Evolutionary conservation across 2,329 filamentous ascomycete species (phyloP), one percentile per base, ranked within the genome.

Genomic region (Trichophyton rubrum): DNA sequence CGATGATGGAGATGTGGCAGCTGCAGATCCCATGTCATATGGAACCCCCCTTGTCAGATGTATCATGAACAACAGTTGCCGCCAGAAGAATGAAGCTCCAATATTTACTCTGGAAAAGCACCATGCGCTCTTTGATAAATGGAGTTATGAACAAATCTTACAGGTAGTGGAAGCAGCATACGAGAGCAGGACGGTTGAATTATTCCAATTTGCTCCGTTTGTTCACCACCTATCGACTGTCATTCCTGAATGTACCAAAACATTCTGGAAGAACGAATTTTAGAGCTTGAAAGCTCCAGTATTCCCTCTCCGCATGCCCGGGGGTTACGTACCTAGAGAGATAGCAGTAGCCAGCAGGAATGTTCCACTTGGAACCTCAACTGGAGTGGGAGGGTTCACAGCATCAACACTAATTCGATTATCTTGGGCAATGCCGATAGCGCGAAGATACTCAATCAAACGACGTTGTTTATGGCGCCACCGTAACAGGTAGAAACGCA

Each of bases 101-200:
- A 35, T 2, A 53, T 68, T 77, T 13, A 66, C 73, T 15, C 71
- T 72, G 59, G 74, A 72, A 1, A 70, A 73, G 61, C 76, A 78
- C 63, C 75, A 78, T 61, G 72, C 73, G 3, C 64, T 77, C 0
- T 78, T 77, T 63, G 76, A 78, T 64, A 75, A 73, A 3, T 68
- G 66, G 67, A 67, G 62, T 49, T 64, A 68, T 41, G 64, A 67
- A 9, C 61, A 62, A 43, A 60, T 69, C 30, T 56, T 68, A 24
- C 33, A 58, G 4, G 33, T 27, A 1, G 56, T 63, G 13, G 11
- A 61, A 45, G 45, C 2, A 8, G 60, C 57, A 4, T 59, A 59
- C 30, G n/a, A 24, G 33, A 57, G 68, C 2, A 55, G 27, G 15
- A 35, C 53, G 8, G 24, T 51, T 1, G 56, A 65, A 49, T 20